Percentiles rank a stretch among this genome's conserved stretches.
phyloP scores from a whole-genome alignment of 2,329 filamentous ascomycete genomes.

The Aspergillus caelatus region DNA sequence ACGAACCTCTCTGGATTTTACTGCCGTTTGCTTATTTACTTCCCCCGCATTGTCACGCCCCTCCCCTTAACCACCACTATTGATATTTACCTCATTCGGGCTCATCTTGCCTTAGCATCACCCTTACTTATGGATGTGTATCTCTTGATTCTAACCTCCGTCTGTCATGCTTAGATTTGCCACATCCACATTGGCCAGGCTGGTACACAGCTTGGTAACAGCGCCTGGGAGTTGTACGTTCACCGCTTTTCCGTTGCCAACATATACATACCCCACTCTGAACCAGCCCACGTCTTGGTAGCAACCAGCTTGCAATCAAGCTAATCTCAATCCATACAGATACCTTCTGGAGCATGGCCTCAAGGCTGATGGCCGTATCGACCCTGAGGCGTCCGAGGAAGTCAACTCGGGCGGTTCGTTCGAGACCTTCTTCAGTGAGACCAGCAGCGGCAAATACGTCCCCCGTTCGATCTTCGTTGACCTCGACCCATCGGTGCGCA shows the following conservation, averaged over 20 bases:
- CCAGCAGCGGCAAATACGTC: conserved; percentile 66
- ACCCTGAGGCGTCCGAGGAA: conserved; percentile 57
- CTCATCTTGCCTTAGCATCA: neutral
- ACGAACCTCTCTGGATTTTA: conserved; percentile 12
- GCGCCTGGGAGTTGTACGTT: conserved; percentile 69
- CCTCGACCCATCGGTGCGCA: conserved; percentile 63
- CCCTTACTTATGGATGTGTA: neutral
- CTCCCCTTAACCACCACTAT: conserved; percentile 1
- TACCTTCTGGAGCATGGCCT: conserved; percentile 70
- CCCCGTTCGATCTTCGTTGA: conserved; percentile 70
- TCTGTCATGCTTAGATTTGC: conserved; percentile 54
- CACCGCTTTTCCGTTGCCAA: conserved; percentile 30
- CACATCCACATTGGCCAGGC: conserved; percentile 71
- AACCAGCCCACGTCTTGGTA: neutral
- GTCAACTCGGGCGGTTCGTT: conserved; percentile 59
- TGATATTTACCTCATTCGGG: neutral
- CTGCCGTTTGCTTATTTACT: conserved; percentile 10
- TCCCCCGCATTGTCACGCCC: conserved; percentile 8
- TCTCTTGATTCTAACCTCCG: conserved; percentile 13
- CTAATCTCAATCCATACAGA: conserved; percentile 38
- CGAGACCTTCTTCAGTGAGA: conserved; percentile 70
- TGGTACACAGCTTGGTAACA: conserved; percentile 68
- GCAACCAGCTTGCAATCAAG: neutral
- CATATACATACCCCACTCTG: neutral
- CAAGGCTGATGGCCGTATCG: conserved; percentile 60